Evolutionary conservation across 2,329 filamentous ascomycete species (phyloP).

Genomic region (Ophiostoma angusticollis): DNA sequence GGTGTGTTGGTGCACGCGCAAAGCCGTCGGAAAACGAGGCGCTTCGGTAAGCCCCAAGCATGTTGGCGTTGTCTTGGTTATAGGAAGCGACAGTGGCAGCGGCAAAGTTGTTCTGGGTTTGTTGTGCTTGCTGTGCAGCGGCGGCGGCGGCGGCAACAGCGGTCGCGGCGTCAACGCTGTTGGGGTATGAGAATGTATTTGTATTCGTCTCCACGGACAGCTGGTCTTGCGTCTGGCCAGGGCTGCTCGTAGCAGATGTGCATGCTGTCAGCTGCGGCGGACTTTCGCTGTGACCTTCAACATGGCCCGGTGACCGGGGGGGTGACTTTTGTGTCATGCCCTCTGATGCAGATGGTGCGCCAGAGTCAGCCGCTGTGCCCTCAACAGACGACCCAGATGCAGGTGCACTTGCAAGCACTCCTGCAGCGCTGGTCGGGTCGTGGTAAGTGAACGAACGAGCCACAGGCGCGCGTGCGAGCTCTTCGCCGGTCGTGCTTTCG

Average conservation of each 20-base stretch:
- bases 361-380: constrained; percentile 3
- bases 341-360: constrained; percentile 24
- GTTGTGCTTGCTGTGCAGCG: constrained; percentile 21
- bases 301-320: constrained; percentile 30
- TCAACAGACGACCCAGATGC: constrained; percentile 11
- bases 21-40: constrained; percentile 39
- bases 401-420: constrained; percentile 16
- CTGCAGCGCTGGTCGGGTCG: constrained; percentile 16
- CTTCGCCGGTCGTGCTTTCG: constrained; percentile 38
- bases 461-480: constrained; percentile 36
- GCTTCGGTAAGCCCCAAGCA: constrained; percentile 43
- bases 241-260: constrained; percentile 21
- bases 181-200: constrained; percentile 44
- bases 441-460: constrained; percentile 33
- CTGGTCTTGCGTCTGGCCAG: constrained; percentile 16
- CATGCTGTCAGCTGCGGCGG: constrained; percentile 25
- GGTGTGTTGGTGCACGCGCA: constrained; percentile 19
- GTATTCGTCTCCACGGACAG: constrained; percentile 30
- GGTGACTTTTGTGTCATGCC: constrained; percentile 27
- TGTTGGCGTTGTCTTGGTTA: constrained; percentile 30
- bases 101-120: constrained; percentile 24
- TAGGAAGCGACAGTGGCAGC: constrained; percentile 21
- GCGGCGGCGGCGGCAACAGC: constrained; percentile 28
- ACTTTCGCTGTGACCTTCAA: constrained; percentile 27
- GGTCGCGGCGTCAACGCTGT: constrained; percentile 32